phyloP scores from a whole-genome alignment of 2,329 filamentous ascomycete species.

The Ceratocystis cacaofunesta region DNA sequence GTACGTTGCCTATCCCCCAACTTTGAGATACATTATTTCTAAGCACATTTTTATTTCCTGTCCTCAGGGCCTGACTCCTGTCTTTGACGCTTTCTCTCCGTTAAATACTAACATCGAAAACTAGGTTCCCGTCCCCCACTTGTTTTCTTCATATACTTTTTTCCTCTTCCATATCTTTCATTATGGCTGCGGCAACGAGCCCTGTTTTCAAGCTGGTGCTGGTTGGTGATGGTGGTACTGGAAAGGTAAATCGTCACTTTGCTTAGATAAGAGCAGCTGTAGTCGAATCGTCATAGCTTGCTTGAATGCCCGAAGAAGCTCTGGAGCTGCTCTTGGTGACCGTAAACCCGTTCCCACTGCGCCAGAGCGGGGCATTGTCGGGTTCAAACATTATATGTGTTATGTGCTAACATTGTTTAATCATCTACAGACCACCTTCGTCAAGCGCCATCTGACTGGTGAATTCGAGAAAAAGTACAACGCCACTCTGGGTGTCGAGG shows the following conservation, averaged over 20 bases:
- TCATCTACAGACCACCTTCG: conserved; percentile 75
- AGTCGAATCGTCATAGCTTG: background rate
- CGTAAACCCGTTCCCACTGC: background rate
- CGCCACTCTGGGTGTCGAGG: conserved; percentile 96
- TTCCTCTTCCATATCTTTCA: conserved; percentile 14
- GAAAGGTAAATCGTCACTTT: conserved; percentile 53
- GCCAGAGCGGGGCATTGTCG: conserved; percentile 12
- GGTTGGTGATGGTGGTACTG: conserved; percentile 97
- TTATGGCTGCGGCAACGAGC: conserved; percentile 24
- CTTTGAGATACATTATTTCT: background rate
- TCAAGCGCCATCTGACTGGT: conserved; percentile 99
- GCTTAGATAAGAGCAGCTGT: background rate
- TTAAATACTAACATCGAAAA: conserved; percentile 13
- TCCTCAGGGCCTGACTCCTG: too few relatives aligned
- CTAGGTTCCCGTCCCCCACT: conserved; percentile 25
- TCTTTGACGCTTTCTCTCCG: background rate
- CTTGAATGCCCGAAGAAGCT: background rate
- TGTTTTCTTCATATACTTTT: conserved; percentile 32
- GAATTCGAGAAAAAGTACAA: conserved; percentile 99
- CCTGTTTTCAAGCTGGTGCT: conserved; percentile 99
- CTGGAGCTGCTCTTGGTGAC: background rate
- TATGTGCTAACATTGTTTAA: background rate
- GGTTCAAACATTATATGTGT: background rate
- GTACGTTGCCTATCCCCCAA: conserved; percentile 5
- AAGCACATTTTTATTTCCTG: background rate